Evolutionary conservation across 805 yeast species (phyloP).

Genomic region (Phaffomyces thermotolerans): DNA sequence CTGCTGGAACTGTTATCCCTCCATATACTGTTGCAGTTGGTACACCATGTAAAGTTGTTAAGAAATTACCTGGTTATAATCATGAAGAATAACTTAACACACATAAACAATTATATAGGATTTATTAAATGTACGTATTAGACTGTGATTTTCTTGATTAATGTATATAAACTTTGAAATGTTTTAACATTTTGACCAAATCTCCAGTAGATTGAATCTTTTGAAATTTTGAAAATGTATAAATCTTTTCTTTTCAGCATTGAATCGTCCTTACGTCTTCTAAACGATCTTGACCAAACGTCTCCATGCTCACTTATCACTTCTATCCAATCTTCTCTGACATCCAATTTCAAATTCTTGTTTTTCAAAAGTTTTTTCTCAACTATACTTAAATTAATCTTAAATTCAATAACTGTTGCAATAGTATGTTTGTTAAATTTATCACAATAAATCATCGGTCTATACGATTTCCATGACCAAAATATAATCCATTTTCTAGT

Average conservation of each 20-base stretch:
- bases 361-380: neutral
- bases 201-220: constrained; percentile 11
- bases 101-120: too few species aligned
- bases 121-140: neutral
- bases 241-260: neutral
- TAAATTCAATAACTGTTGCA: constrained; percentile 11
- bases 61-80: constrained; percentile 18
- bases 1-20: constrained; percentile 42
- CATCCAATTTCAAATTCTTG: neutral
- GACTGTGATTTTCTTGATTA: constrained; percentile 3
- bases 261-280: constrained; percentile 11
- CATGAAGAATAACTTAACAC: constrained; percentile 3
- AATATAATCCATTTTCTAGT: constrained; percentile 22
- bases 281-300: constrained; percentile 22
- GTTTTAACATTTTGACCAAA: constrained; percentile 11
- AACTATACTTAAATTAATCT: constrained; percentile 8
- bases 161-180: constrained; percentile 21
- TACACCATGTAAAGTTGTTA: constrained; percentile 47
- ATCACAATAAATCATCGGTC: constrained; percentile 9
- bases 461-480: constrained; percentile 16
- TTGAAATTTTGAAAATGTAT: constrained; percentile 10
- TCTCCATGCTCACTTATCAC: constrained; percentile 10
- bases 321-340: neutral
- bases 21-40: constrained; percentile 54
- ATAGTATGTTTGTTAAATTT: constrained; percentile 3